phyloP scores from a whole-genome alignment of 176 grass and related monocot genomes.

The Stipa capillata region DNA sequence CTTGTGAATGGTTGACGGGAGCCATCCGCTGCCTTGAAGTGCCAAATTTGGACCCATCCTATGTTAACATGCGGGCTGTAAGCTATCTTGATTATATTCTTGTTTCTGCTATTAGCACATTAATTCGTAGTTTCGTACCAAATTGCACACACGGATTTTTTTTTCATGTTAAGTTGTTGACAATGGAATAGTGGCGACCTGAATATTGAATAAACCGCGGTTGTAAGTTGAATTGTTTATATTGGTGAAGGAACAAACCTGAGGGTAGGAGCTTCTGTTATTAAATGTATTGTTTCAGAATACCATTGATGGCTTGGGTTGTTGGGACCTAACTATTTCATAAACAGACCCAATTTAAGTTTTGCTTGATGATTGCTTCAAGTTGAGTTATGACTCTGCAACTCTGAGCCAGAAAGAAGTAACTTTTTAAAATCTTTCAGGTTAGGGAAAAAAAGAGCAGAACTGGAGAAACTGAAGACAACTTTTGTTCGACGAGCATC shows the following conservation, averaged over 20 bases:
- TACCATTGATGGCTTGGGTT: not conserved
- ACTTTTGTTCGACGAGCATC: slow-evolving; percentile 85
- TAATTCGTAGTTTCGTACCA: not conserved
- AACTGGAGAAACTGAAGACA: slow-evolving; percentile 81
- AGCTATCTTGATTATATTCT: slow-evolving; percentile 20
- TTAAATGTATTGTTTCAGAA: not conserved
- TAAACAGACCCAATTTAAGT: not conserved
- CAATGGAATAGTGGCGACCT: slow-evolving; percentile 1
- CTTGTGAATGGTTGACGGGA: slow-evolving; percentile 96
- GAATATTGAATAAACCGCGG: not conserved
- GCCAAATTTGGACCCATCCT: slow-evolving; percentile 88
- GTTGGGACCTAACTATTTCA: not conserved
- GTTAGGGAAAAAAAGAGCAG: slow-evolving; percentile 64
- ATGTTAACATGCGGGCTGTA: slow-evolving; percentile 86
- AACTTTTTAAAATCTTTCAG: slow-evolving; percentile 3
- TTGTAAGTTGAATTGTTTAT: not conserved
- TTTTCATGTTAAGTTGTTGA: slow-evolving; percentile 27
- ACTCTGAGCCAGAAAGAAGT: too few relatives aligned
- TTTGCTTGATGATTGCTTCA: not conserved
- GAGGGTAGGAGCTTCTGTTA: not conserved
- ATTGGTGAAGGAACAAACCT: not conserved
- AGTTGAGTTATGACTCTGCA: not conserved
- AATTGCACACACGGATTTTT: not conserved
- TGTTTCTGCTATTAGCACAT: not conserved
- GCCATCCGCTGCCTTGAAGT: slow-evolving; percentile 68